A percentile compares a stretch with the other conserved stretches of the same genome.
Conservation (phyloP, 805 yeast genomes). For the Metschnikowia arizonensis region DNA sequence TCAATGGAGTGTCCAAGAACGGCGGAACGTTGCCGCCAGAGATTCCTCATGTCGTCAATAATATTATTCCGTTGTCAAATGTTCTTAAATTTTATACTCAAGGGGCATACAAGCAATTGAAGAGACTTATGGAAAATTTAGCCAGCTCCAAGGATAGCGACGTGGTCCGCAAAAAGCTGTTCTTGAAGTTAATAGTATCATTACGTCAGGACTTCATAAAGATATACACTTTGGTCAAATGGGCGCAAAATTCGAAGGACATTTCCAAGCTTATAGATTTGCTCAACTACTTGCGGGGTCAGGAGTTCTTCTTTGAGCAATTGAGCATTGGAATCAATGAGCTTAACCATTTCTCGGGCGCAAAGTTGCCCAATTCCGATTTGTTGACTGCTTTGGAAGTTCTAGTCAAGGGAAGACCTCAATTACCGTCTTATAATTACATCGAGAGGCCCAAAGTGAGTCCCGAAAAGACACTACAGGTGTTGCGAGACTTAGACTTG, state of each 20-base stretch:
- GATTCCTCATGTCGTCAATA: conserved; percentile 70
- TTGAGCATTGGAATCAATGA: conserved; percentile 62
- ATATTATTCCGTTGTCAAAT: conserved; percentile 61
- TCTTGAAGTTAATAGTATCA: conserved; percentile 64
- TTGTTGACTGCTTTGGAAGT: conserved; percentile 84
- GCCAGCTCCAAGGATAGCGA: conserved; percentile 51
- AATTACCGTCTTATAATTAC: conserved; percentile 60
- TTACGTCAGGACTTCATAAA: conserved; percentile 82
- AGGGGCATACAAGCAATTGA: conserved; percentile 60
- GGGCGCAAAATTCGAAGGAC: conserved; percentile 74
- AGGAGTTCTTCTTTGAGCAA: conserved; percentile 60
- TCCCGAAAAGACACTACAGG: conserved; percentile 53
- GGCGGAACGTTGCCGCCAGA: conserved; percentile 26
- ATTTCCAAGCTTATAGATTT: conserved; percentile 77
- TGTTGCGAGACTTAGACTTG: conserved; percentile 66
- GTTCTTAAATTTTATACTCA: conserved; percentile 57
- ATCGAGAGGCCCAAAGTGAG: conserved; percentile 48
- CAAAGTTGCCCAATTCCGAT: conserved; percentile 91
- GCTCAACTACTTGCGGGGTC: conserved; percentile 80
- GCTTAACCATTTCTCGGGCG: conserved; percentile 74
- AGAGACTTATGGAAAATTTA: conserved; percentile 56
- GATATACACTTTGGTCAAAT: conserved; percentile 79
- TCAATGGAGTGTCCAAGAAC: neutral
- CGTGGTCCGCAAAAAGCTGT: conserved; percentile 57
- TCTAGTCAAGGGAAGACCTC: conserved; percentile 71